Conservation (phyloP, 495 filamentous ascomycete genomes). For the Penicillium fimorum region DNA sequence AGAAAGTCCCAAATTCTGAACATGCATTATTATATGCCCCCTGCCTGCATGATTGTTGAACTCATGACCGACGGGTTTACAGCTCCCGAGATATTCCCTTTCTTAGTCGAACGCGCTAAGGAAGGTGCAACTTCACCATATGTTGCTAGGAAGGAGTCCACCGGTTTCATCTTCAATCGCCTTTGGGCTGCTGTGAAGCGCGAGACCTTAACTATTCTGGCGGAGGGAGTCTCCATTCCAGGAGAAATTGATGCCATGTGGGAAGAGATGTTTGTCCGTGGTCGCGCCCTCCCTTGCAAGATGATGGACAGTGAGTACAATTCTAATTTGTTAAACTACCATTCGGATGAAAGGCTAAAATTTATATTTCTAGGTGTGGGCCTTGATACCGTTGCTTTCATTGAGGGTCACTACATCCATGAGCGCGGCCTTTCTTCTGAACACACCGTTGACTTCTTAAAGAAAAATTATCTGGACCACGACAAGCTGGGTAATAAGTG, state of each 20-base stretch:
- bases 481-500: constrained; percentile 35
- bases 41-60: constrained; percentile 42
- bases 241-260: constrained; percentile 46
- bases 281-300: constrained; percentile 24
- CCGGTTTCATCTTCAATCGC: constrained; percentile 52
- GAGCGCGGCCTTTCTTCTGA: constrained; percentile 40
- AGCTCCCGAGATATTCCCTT: constrained; percentile 38
- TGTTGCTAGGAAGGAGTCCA: constrained; percentile 43
- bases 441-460: constrained; percentile 39
- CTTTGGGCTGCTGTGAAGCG: constrained; percentile 55
- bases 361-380: constrained; percentile 36
- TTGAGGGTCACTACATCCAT: constrained; percentile 42
- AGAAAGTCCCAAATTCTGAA: constrained; percentile 40
- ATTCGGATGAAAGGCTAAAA: no score
- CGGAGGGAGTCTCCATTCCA: constrained; percentile 45
- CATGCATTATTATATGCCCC: constrained; percentile 52
- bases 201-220: constrained; percentile 45
- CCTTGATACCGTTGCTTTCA: constrained; percentile 50
- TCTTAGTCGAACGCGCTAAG: constrained; percentile 39
- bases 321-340: no score
- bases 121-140: constrained; percentile 41
- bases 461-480: constrained; percentile 40
- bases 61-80: constrained; percentile 52
- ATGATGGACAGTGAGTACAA: constrained; percentile 32
- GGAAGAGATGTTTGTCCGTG: constrained; percentile 40